These are phyloP conservation scores for Eutypella sp. DNA, from an alignment of 2,329 filamentous ascomycete genomes.

Conservation along the genomic window DNA sequence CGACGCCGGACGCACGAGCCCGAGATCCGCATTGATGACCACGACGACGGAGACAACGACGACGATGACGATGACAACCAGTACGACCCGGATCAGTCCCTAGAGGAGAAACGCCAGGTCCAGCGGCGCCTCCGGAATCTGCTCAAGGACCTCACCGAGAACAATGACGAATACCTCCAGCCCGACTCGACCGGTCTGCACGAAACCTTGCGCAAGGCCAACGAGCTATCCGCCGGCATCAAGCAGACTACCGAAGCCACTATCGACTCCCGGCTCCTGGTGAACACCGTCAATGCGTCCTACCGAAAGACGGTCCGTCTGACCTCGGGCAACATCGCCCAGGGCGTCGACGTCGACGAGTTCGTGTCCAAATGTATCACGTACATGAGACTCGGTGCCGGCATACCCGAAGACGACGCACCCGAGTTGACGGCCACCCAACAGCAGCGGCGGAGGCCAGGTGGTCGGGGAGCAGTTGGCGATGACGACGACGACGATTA, in stretches of 20 bases:
- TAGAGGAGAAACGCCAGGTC: conserved; percentile 65
- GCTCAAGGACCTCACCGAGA: conserved; percentile 56
- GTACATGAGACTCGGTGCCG: conserved; percentile 71
- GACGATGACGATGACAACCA: conserved; percentile 31
- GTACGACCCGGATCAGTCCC: conserved; percentile 80
- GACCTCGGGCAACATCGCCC: conserved; percentile 64
- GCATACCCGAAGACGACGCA: conserved; percentile 46
- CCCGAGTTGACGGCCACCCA: conserved; percentile 47
- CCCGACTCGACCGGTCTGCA: conserved; percentile 60
- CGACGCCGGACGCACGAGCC: conserved; percentile 26
- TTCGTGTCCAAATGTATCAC: conserved; percentile 86
- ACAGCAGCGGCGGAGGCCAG: conserved; percentile 36
- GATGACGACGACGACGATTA: conserved; percentile 55
- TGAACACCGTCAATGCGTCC: conserved; percentile 73
- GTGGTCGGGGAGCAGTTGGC: conserved; percentile 25
- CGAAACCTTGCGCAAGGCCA: conserved; percentile 61
- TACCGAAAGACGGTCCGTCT: conserved; percentile 73
- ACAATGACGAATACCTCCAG: conserved; percentile 65
- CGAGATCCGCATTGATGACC: conserved; percentile 11
- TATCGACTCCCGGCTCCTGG: conserved; percentile 81
- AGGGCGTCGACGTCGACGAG: conserved; percentile 82
- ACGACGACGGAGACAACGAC: conserved; percentile 12
- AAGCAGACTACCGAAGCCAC: conserved; percentile 88
- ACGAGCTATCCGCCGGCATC: conserved; percentile 61
- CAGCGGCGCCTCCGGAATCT: conserved; percentile 67